These are phyloP conservation scores for Chlorella sp. DNA, from an alignment of 139 green algal genomes.

Conservation along the genomic window DNA sequence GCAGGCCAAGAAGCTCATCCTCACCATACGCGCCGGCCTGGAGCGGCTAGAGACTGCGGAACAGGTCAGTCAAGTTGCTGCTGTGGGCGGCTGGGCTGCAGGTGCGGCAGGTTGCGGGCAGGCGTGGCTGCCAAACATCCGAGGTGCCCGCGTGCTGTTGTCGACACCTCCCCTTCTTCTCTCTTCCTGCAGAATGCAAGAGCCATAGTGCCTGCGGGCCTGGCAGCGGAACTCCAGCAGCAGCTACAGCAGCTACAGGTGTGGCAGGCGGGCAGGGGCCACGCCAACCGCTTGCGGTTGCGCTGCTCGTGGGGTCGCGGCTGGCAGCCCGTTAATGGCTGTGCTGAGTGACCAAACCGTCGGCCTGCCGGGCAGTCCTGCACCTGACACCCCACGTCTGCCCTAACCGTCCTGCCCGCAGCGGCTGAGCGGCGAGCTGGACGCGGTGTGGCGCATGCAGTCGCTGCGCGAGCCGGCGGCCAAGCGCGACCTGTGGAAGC, in stretches of 20 bases:
- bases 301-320: neutral
- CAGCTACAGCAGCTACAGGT: constrained; percentile 71
- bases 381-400: neutral
- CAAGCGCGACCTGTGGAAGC: constrained; percentile 77
- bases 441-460: constrained; percentile 87
- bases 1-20: constrained; percentile 63
- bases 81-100: neutral
- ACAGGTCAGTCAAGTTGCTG: constrained; percentile 18
- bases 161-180: neutral
- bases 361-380: too few species aligned
- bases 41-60: constrained; percentile 66
- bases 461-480: constrained; percentile 61
- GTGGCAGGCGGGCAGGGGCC: neutral
- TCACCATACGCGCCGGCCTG: constrained; percentile 68
- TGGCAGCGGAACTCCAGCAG: constrained; percentile 56
- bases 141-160: too few species aligned
- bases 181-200: constrained; percentile 11
- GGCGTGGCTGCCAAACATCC: too few species aligned
- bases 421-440: constrained; percentile 74
- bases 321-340: neutral
- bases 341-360: too few species aligned
- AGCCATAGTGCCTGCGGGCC: neutral
- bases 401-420: constrained; percentile 34
- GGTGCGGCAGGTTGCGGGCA: too few species aligned
- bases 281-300: too few species aligned